Base-by-base conservation (phyloP, 2,329 filamentous ascomycete species). In the Aspergillus alliaceus region DNA sequence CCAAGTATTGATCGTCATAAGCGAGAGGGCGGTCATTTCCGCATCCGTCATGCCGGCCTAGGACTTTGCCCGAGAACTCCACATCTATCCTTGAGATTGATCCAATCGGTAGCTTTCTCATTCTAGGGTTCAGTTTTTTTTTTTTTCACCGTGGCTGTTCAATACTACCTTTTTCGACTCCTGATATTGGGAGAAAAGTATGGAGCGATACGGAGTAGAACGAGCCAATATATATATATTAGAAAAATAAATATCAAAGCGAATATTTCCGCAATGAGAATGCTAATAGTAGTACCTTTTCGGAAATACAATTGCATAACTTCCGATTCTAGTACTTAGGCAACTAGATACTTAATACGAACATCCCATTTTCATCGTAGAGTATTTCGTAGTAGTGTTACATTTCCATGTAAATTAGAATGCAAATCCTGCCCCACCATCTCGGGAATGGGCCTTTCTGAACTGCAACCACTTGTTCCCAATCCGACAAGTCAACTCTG, bases 11-110 rank as follows among this genome's bases (percentile, higher is more conserved):
- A 47, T 47, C 44, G 25, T 34, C 50, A 18, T 44, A 20, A 14
- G 34, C 31, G 50, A 29, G 27, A 5, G 3, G 5, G 1, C 31
- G 48, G 34, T 35, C 46, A 44, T 51, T 51, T 32, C 53, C 37
- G 53, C 53, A 56, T 35, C 47, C 53, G 47, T 56, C 46, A 18
- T 42, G 6, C 22, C 18, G 22, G 46, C 31, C 40, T 44, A 34
- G 50, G 22, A 22, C 32, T 27, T 42, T 42, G 39, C 22, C 39
- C 12, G n/a, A 9, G n/a, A n/a, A 25, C n/a, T 27, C 44, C 44
- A 47, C 44, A 5, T 7, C 15, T 18, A 6, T 8, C 14, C 44
- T 12, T 46, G 9, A 29, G n/a, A n/a, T n/a, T n/a, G n/a, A 25
- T 12, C 44, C 44, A 47, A 47, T 31, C 44, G 31, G 14, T 7